phyloP scores from a whole-genome alignment of 352 stramenopile genomes.

The Phytophthora crassamura region DNA sequence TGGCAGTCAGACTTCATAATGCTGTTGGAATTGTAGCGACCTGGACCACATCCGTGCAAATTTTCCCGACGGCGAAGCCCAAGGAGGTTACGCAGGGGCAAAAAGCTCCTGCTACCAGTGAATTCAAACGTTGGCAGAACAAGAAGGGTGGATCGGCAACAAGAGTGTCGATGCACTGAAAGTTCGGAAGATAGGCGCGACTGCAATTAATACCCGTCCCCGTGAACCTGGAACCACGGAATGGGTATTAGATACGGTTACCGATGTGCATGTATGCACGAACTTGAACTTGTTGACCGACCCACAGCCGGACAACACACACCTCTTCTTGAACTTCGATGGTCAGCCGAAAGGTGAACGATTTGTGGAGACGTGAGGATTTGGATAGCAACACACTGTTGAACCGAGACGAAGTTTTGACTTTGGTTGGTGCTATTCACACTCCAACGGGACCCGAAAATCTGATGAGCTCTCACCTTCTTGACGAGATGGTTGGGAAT shows the following conservation, averaged over 20 bases:
- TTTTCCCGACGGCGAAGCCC: neutral
- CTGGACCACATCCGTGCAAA: neutral
- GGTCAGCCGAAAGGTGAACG: neutral
- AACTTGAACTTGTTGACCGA: neutral
- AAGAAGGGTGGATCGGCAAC: neutral
- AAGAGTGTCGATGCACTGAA: slow-evolving; percentile 1
- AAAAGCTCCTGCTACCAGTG: neutral
- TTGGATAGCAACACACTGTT: neutral
- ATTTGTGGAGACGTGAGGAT: neutral
- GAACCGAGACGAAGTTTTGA: neutral
- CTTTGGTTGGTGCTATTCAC: neutral
- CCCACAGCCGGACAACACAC: neutral
- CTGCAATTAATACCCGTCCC: neutral
- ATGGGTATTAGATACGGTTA: neutral
- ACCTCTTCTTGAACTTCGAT: slow-evolving; percentile 1
- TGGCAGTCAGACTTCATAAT: neutral
- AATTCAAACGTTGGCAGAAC: neutral
- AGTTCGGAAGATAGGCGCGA: neutral
- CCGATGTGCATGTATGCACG: neutral
- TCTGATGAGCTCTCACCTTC: neutral
- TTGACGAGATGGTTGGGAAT: slow-evolving; percentile 1
- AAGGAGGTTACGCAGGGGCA: neutral
- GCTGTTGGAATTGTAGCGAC: slow-evolving; percentile 3
- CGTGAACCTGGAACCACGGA: neutral
- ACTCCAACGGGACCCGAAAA: neutral